Evolutionary conservation across 75 land plant genomes (phyloP).

Genomic region (Sequoia sempervirens): DNA sequence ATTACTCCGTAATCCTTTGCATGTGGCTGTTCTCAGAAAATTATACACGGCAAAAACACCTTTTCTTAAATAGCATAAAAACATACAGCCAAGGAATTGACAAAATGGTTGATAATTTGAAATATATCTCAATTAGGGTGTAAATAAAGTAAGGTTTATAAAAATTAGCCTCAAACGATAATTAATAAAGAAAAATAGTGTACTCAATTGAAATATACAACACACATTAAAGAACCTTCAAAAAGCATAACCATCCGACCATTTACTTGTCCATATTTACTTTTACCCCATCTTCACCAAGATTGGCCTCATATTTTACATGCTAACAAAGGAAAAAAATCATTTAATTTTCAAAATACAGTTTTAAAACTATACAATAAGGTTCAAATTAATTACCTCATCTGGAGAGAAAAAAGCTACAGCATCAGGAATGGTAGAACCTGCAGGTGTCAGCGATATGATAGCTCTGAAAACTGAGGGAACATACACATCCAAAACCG

Average conservation of each 20-base stretch:
- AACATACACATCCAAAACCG: slow-evolving; percentile 69
- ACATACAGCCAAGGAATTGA: neutral
- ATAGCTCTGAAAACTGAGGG: slow-evolving; percentile 85
- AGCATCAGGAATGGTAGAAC: slow-evolving; percentile 81
- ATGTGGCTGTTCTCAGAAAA: neutral
- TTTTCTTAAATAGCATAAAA: neutral
- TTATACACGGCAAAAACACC: neutral
- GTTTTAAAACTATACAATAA: neutral
- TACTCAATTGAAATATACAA: neutral
- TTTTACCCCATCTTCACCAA: neutral
- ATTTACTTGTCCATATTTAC: neutral
- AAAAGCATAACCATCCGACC: neutral
- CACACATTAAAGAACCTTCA: neutral
- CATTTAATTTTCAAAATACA: neutral
- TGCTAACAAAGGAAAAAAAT: neutral
- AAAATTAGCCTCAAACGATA: neutral
- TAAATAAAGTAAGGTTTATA: neutral
- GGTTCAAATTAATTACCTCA: slow-evolving; percentile 55
- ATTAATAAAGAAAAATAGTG: neutral
- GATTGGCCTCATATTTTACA: neutral
- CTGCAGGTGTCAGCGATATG: slow-evolving; percentile 79
- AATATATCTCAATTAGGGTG: neutral
- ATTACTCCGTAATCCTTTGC: neutral
- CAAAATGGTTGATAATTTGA: neutral
- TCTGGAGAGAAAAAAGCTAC: slow-evolving; percentile 89